Evolutionary conservation across 805 yeast genomes (phyloP).

Genomic region (Saccharomycopsis sp.): DNA sequence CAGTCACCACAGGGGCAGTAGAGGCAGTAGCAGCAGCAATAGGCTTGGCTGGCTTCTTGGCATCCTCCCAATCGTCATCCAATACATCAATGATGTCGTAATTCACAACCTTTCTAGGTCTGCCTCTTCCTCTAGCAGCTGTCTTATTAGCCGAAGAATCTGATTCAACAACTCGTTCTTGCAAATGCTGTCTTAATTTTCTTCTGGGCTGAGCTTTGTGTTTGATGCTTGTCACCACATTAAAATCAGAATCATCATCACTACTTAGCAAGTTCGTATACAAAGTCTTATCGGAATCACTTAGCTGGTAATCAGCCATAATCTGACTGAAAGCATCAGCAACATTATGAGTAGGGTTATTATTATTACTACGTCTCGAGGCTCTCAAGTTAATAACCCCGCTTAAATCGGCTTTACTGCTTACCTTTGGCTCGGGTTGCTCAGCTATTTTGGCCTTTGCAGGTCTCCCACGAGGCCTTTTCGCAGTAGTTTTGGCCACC

Average conservation of each 20-base stretch:
- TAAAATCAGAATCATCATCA: not conserved
- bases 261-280: not conserved
- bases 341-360: not conserved
- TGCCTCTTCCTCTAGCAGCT: not conserved
- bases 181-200: not conserved
- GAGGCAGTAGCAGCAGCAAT: no score
- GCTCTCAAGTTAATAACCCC: not conserved
- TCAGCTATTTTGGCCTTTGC: no score
- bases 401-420: not conserved
- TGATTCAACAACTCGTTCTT: not conserved
- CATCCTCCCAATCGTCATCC: not conserved
- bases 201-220: not conserved
- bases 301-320: not conserved
- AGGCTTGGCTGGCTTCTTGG: no score
- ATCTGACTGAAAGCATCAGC: not conserved
- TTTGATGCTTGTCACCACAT: not conserved
- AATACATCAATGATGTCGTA: not conserved
- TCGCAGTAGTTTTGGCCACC: no score
- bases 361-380: not conserved
- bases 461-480: no score
- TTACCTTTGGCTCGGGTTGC: not conserved
- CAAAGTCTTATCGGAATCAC: not conserved
- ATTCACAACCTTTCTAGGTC: not conserved
- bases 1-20: no score
- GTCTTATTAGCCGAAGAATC: not conserved